These are phyloP conservation scores for Pleurotus cornucopiae DNA, from an alignment of 768 basidiomycete genomes.

Conservation along the genomic window DNA sequence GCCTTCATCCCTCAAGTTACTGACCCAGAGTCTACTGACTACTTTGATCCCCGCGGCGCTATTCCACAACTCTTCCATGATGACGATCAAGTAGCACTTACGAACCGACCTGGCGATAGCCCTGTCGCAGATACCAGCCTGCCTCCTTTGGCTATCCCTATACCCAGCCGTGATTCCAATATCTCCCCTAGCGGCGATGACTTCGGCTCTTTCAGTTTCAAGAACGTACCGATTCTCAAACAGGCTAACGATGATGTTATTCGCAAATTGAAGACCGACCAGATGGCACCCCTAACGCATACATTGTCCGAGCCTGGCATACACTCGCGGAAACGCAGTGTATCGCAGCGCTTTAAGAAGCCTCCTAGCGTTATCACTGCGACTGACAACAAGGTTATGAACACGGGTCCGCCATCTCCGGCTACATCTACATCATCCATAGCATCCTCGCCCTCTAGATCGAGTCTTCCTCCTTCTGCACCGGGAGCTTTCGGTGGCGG, in stretches of 20 bases:
- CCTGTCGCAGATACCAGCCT: conserved; percentile 30
- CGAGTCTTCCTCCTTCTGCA: conserved; percentile 67
- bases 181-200: conserved; percentile 73
- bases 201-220: conserved; percentile 97
- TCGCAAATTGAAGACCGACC: conserved; percentile 90
- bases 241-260: conserved; percentile 99
- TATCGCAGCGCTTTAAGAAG: conserved; percentile 81
- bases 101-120: conserved; percentile 49
- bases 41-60: conserved; percentile 96
- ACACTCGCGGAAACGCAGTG: conserved; percentile 69
- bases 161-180: conserved; percentile 38
- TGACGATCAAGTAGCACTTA: conserved; percentile 62
- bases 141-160: conserved; percentile 38
- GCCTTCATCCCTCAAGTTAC: conserved; percentile 94
- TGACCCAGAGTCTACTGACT: conserved; percentile 98
- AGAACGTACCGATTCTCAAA: conserved; percentile 93
- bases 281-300: conserved; percentile 74
- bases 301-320: conserved; percentile 62
- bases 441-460: conserved; percentile 82
- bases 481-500: conserved; percentile 50
- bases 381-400: conserved; percentile 54
- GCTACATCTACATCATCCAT: conserved; percentile 90
- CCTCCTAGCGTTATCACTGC: conserved; percentile 75
- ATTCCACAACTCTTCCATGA: conserved; percentile 89
- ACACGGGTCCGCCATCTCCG: conserved; percentile 85